Evolutionary conservation across 1,284 basidiomycete genomes (phyloP), one percentile per base, ranked within the genome.

Genomic region (Golubevia sp.): DNA sequence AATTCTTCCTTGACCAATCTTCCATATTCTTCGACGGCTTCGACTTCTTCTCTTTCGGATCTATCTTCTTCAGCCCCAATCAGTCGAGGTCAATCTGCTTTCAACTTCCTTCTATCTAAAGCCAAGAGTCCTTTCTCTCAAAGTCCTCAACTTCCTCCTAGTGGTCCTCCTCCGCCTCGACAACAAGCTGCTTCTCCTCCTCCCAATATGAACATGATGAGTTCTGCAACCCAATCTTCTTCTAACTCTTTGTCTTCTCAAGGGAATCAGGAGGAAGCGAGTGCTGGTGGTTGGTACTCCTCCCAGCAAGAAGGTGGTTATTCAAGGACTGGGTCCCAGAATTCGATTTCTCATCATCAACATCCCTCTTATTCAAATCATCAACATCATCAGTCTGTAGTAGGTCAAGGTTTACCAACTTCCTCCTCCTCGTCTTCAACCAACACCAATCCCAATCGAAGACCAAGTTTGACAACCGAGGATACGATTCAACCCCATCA

Each of bases 21-120:
- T n/a, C 27, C 55, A 21, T 56, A 56, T 56, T 30, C 55, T 15
- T 15, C 23, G 20, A 21, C 25, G 18, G 25, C 15, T n/a, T 27
- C 20, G 18, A 34, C 21, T 50, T 11, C 44, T 44, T 25, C 56
- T 57, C n/a, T 38, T 30, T 23, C 48, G 25, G 25, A 24, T 50
- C 56, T 57, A 25, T 5, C 11, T 21, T 50, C 56, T 48, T 48
- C 21, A 23, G 23, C 44, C n/a, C 53, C 8, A 4, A 74, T 79
- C 25, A 71, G 73, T 26, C 63, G 75, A 24, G 76, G 73, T 56
- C 75, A 76, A 27, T 76, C 73, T 5, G 68, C 76, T 11, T 71
- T 79, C 68, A 77, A 77, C 64, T 77, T 79, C 51, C 61, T 79
- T 21, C 61, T 79, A 52, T 71, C 62, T 63, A 79, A 77, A 61